Conservation (phyloP, 352 stramenopile species). For the Pythium folliculosum region DNA sequence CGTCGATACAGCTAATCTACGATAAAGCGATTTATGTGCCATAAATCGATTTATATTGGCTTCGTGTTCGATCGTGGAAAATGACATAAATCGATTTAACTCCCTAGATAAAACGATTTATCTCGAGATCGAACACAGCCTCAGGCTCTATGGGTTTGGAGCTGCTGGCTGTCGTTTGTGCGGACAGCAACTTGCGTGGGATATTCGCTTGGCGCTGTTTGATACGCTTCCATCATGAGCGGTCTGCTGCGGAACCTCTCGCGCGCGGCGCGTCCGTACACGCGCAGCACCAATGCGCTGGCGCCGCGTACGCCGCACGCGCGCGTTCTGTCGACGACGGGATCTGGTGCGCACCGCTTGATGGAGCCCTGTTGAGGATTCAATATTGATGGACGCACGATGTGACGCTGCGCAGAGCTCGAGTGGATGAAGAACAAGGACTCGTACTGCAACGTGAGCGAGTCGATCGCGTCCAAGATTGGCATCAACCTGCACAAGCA, state of each 20-base stretch:
- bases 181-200: slow-evolving; percentile 20
- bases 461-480: slow-evolving; percentile 88
- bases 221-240: slow-evolving; percentile 19
- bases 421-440: slow-evolving; percentile 82
- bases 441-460: slow-evolving; percentile 87
- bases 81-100: no score
- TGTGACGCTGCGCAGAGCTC: slow-evolving; percentile 37
- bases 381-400: not conserved
- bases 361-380: no score
- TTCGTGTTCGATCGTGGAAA: no score
- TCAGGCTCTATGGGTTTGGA: no score
- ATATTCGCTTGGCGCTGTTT: not conserved
- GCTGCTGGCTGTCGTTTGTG: slow-evolving; percentile 4
- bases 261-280: slow-evolving; percentile 9
- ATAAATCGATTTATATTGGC: no score
- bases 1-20: no score
- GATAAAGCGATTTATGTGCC: no score
- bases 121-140: no score
- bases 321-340: slow-evolving; percentile 16
- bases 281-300: slow-evolving; percentile 22
- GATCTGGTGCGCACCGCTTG: slow-evolving; percentile 20
- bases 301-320: not conserved
- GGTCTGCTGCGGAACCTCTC: slow-evolving; percentile 18
- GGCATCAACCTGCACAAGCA: slow-evolving; percentile 86
- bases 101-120: no score